Conservation (phyloP, 2,329 filamentous ascomycete genomes). For the Fusarium praegraminearum region DNA sequence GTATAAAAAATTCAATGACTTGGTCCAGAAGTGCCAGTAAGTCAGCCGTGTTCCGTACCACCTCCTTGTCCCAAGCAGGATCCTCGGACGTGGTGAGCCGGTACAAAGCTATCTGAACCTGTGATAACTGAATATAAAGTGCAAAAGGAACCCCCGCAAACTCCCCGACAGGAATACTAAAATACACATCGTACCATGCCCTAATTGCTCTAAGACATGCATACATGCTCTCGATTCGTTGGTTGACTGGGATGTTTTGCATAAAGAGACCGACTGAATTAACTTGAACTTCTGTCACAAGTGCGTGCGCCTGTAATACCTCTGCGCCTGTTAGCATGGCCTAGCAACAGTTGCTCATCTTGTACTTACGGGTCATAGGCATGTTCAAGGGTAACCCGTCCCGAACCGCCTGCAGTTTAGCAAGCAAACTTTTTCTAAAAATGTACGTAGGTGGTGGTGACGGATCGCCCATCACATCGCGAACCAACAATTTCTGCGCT, state of each 20-base stretch:
- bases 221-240: conserved; percentile 54
- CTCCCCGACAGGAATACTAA: conserved; percentile 48
- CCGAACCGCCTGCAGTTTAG: conserved; percentile 47
- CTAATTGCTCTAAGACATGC: conserved; percentile 52
- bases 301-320: conserved; percentile 48
- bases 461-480: conserved; percentile 48
- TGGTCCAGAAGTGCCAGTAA: conserved; percentile 53
- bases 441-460: conserved; percentile 50
- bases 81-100: conserved; percentile 56
- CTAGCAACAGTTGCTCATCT: too few relatives aligned
- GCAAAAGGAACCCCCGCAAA: conserved; percentile 52
- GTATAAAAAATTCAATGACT: conserved; percentile 50
- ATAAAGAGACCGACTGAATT: conserved; percentile 52
- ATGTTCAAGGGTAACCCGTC: conserved; percentile 42
- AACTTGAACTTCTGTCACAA: conserved; percentile 50
- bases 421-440: conserved; percentile 50
- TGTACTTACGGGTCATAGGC: conserved; percentile 47
- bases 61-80: conserved; percentile 56
- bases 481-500: conserved; percentile 49
- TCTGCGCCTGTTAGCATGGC: conserved; percentile 42
- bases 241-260: conserved; percentile 48
- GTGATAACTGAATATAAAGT: conserved; percentile 52
- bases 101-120: conserved; percentile 55
- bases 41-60: conserved; percentile 53
- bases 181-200: conserved; percentile 54